A percentile compares a stretch with the other conserved stretches of the same genome.
phyloP scores from a whole-genome alignment of 208 protist genomes.

The Acanthamoeba triangularis region DNA sequence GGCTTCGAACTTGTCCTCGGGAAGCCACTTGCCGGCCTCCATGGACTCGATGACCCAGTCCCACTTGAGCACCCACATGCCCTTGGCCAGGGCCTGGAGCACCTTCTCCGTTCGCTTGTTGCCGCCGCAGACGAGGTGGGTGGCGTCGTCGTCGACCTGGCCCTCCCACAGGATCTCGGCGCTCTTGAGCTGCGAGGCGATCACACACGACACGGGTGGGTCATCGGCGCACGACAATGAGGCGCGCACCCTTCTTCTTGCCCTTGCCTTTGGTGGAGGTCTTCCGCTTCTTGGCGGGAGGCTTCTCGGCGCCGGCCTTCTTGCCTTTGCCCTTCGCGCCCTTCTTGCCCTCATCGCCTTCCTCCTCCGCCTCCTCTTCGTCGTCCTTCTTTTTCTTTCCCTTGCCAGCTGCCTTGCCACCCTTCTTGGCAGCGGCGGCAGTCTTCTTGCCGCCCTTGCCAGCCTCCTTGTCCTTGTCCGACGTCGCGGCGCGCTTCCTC shows the following conservation, averaged over 20 bases:
- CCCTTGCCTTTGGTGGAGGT: background rate
- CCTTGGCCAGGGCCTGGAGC: slow-evolving; percentile 42
- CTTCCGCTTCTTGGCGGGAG: slow-evolving; percentile 48
- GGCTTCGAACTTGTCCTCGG: slow-evolving; percentile 61
- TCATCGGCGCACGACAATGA: too few relatives aligned
- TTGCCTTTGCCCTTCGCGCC: background rate
- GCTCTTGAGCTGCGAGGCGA: slow-evolving; percentile 19
- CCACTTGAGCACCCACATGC: slow-evolving; percentile 53
- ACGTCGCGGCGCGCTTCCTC: too few relatives aligned
- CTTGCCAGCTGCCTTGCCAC: background rate
- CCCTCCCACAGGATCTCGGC: slow-evolving; percentile 42
- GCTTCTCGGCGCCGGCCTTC: background rate
- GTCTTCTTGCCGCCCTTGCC: too few relatives aligned
- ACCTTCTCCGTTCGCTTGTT: slow-evolving; percentile 68
- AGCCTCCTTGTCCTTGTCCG: too few relatives aligned
- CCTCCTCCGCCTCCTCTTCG: slow-evolving; percentile 1
- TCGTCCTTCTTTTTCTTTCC: background rate
- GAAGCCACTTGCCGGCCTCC: slow-evolving; percentile 66
- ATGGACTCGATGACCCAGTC: slow-evolving; percentile 64
- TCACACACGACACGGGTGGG: background rate
- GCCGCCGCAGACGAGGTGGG: slow-evolving; percentile 17
- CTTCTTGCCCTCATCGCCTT: background rate
- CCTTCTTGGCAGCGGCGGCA: background rate
- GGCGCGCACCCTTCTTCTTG: too few relatives aligned
- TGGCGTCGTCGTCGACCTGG: background rate